A percentile compares a stretch with the other conserved stretches of the same genome.
Evolutionary conservation across 2,329 filamentous ascomycete genomes (phyloP).

Genomic region (Ophiostoma pallidulum): DNA sequence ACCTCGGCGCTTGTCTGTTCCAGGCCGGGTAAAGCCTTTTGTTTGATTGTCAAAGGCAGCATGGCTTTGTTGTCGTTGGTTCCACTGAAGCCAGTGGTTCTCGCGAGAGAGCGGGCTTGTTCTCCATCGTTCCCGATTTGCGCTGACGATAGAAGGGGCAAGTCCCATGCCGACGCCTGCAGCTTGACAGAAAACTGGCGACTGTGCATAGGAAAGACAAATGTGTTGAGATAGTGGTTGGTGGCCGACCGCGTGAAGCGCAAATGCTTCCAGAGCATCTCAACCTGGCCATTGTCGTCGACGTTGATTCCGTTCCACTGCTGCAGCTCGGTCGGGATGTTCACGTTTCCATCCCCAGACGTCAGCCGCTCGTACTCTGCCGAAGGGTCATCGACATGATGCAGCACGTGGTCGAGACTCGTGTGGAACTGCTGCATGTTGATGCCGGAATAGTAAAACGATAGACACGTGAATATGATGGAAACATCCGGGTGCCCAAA

Average conservation of each 20-base stretch:
- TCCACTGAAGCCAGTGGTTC: conserved; percentile 61
- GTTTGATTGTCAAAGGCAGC: conserved; percentile 51
- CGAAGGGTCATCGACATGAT: conserved; percentile 43
- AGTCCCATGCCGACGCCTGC: conserved; percentile 58
- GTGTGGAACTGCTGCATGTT: conserved; percentile 37
- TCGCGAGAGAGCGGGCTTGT: conserved; percentile 13
- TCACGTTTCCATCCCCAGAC: conserved; percentile 23
- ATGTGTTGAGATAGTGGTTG: conserved; percentile 52
- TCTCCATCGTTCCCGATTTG: conserved; percentile 10
- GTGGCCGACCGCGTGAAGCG: conserved; percentile 40
- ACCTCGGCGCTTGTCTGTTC: conserved; percentile 56
- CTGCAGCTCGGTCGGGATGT: conserved; percentile 35
- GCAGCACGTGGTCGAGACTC: conserved; percentile 39
- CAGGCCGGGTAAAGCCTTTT: conserved; percentile 48
- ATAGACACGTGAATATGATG: conserved; percentile 54
- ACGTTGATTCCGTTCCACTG: conserved; percentile 50
- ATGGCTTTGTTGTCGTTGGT: conserved; percentile 57
- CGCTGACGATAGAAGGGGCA: conserved; percentile 36
- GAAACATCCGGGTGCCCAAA: conserved; percentile 60
- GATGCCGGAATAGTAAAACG: conserved; percentile 57
- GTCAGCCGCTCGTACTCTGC: conserved; percentile 46
- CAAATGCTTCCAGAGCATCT: conserved; percentile 40
- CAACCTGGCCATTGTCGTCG: conserved; percentile 43
- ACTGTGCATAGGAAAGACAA: conserved; percentile 56
- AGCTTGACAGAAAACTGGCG: conserved; percentile 56